Evolutionary conservation across 148 eudicot species (phyloP).

Genomic region (Diospyros kaki): DNA sequence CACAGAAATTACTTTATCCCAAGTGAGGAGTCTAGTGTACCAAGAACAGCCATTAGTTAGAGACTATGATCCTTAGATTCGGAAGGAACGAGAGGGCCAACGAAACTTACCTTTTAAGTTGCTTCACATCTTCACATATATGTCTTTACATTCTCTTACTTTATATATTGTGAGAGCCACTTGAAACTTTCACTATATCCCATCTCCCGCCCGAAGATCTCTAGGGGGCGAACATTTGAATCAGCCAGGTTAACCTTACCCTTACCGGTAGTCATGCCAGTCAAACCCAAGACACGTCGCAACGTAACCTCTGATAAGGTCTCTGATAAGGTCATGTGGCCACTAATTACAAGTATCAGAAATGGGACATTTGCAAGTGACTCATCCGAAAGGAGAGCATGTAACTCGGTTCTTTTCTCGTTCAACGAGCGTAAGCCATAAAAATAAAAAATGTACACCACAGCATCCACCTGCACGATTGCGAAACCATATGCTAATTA

Average conservation of each 20-base stretch:
- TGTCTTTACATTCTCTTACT: constrained; percentile 20
- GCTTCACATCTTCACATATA: not conserved
- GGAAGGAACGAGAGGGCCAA: too few relatives aligned
- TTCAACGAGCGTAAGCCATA: constrained; percentile 60
- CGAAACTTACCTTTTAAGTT: too few relatives aligned
- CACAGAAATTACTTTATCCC: too few relatives aligned
- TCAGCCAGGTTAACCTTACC: constrained; percentile 57
- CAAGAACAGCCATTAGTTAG: too few relatives aligned
- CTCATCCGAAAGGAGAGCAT: constrained; percentile 63
- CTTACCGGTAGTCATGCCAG: constrained; percentile 58
- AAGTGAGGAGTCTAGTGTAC: too few relatives aligned
- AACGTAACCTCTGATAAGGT: constrained; percentile 72
- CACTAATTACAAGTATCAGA: constrained; percentile 65
- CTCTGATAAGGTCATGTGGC: constrained; percentile 53
- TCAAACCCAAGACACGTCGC: constrained; percentile 48
- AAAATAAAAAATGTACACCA: constrained; percentile 67
- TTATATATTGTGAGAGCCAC: constrained; percentile 74
- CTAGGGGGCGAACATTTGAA: constrained; percentile 56
- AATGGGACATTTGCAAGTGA: constrained; percentile 57
- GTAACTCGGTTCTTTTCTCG: constrained; percentile 59
- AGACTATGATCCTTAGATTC: too few relatives aligned
- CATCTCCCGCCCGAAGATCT: constrained; percentile 74
- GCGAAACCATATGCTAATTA: not conserved
- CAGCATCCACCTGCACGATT: constrained; percentile 60
- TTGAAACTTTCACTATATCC: constrained; percentile 76